These are phyloP conservation scores for Phytophthora cactorum DNA, from an alignment of 352 stramenopile genomes.

Conservation along the genomic window DNA sequence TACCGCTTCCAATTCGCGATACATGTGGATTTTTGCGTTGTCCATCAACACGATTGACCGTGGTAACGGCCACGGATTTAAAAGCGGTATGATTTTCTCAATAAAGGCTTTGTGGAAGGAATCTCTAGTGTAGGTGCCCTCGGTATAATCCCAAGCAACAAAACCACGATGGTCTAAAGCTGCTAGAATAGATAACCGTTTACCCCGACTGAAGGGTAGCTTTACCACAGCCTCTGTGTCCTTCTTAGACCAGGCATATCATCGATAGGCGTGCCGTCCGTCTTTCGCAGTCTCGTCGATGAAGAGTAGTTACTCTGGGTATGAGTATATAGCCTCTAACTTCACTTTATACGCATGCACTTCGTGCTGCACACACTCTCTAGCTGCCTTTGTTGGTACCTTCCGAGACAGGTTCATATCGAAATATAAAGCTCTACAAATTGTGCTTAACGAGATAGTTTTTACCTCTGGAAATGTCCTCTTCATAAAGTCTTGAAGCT, in stretches of 20 bases:
- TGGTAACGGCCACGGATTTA: conserved; percentile 13
- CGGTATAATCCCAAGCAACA: conserved; percentile 7
- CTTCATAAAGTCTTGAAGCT: conserved; percentile 15
- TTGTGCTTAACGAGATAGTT: conserved; percentile 14
- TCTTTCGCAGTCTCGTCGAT: conserved; percentile 26
- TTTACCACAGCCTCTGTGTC: conserved; percentile 12
- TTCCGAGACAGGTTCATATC: conserved; percentile 21
- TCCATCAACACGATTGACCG: conserved; percentile 12
- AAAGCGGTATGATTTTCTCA: conserved; percentile 5
- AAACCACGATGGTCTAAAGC: conserved; percentile 14
- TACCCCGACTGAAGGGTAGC: conserved; percentile 11
- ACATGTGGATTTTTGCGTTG: conserved; percentile 10
- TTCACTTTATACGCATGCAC: conserved; percentile 19
- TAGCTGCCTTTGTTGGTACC: conserved; percentile 16
- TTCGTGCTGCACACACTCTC: conserved; percentile 13
- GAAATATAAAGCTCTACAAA: conserved; percentile 23
- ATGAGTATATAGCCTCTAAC: conserved; percentile 20
- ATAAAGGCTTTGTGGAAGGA: conserved; percentile 12
- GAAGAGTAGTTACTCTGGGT: conserved; percentile 22
- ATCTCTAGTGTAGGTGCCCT: conserved; percentile 14
- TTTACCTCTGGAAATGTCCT: conserved; percentile 1
- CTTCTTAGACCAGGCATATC: conserved; percentile 21
- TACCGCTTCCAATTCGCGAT: conserved; percentile 1
- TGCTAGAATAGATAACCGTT: conserved; percentile 15
- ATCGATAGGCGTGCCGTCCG: conserved; percentile 10